Evolutionary conservation across 2,329 filamentous ascomycete species (phyloP).

Genomic region (Cytospora paraplurivora): DNA sequence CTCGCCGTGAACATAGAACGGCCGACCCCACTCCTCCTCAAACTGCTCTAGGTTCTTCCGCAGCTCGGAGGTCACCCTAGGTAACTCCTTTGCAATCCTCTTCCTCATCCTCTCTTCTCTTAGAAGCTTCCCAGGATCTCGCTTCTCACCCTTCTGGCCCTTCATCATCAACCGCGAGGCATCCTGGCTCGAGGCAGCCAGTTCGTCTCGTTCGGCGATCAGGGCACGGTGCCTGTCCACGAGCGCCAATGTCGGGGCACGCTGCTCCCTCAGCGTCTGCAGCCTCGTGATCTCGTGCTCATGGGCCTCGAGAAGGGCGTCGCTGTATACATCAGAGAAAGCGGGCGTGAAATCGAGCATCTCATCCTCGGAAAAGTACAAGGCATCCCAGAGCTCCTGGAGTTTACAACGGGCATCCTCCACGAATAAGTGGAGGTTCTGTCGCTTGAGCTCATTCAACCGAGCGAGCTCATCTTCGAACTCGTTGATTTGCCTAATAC

Average conservation of each 20-base stretch:
- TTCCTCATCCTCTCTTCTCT: constrained; percentile 99
- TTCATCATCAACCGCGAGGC: constrained; percentile 90
- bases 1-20: constrained; percentile 91
- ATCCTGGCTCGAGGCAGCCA: constrained; percentile 90
- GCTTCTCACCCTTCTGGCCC: constrained; percentile 88
- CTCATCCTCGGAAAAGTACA: constrained; percentile 96
- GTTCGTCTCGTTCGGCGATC: constrained; percentile 81
- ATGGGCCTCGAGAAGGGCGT: constrained; percentile 91
- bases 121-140: constrained; percentile 90
- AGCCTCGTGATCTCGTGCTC: constrained; percentile 86
- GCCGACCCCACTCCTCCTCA: constrained; percentile 92
- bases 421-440: constrained; percentile 94
- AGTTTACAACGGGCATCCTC: constrained; percentile 89
- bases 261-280: constrained; percentile 81
- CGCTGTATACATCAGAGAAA: constrained; percentile 96
- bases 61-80: constrained; percentile 86
- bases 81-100: constrained; percentile 91
- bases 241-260: constrained; percentile 77
- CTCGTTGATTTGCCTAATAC: constrained; percentile 89
- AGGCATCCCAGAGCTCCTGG: constrained; percentile 90
- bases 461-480: constrained; percentile 88
- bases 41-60: constrained; percentile 79
- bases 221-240: constrained; percentile 83
- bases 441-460: constrained; percentile 88
- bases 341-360: constrained; percentile 98